Evolutionary conservation across 345 rosid species (phyloP).

Genomic region (Anacardium occidentale): DNA sequence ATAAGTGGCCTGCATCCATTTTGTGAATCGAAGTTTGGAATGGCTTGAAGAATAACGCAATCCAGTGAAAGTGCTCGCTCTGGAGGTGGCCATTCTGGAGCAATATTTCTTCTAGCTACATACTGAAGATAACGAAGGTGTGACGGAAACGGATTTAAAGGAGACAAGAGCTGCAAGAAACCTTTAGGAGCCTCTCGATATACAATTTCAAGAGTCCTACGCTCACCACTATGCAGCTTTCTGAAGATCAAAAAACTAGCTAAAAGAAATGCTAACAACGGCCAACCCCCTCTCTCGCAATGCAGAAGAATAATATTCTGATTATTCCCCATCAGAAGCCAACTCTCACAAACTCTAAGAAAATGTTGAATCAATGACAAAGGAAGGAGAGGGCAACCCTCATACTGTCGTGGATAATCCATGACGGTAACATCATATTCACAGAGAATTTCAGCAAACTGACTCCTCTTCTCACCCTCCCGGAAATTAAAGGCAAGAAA

Average conservation of each 20-base stretch:
- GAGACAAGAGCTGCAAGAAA: constrained; percentile 82
- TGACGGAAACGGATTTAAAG: constrained; percentile 91
- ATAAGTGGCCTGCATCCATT: constrained; percentile 92
- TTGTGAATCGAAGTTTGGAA: constrained; percentile 85
- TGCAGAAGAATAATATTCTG: constrained; percentile 83
- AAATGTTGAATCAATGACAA: constrained; percentile 85
- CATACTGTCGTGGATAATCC: constrained; percentile 92
- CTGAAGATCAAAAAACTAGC: constrained; percentile 83
- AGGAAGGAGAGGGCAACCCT: constrained; percentile 92
- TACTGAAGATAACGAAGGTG: constrained; percentile 97
- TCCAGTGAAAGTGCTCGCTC: constrained; percentile 92
- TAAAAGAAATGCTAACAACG: constrained; percentile 78
- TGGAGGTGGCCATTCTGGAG: constrained; percentile 98
- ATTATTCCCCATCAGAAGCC: constrained; percentile 73
- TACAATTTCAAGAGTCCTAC: constrained; percentile 82
- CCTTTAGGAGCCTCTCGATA: constrained; percentile 98
- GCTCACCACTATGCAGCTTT: constrained; percentile 76
- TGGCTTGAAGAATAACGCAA: constrained; percentile 78
- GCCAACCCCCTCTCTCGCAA: constrained; percentile 99
- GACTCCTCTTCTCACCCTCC: constrained; percentile 77
- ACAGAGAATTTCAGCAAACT: constrained; percentile 65
- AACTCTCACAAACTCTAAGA: constrained; percentile 79
- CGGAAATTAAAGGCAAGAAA: constrained; percentile 88
- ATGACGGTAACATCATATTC: constrained; percentile 80
- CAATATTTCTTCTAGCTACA: constrained; percentile 80